Conservation (phyloP, 106 monocot genomes). For the Allium fistulosum region DNA sequence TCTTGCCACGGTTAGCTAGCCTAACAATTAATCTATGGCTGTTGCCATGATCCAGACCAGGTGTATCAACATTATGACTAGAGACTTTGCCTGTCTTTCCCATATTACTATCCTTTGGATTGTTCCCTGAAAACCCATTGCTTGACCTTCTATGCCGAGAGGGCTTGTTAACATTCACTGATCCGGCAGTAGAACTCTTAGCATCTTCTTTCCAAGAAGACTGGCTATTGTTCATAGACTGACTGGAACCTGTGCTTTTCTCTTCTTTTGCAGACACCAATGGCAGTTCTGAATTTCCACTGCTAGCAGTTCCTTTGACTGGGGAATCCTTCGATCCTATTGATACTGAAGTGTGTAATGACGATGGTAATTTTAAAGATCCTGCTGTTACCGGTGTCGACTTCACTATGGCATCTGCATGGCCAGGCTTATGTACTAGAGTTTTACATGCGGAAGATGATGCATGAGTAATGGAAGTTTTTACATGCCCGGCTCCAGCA, state of each 20-base stretch:
- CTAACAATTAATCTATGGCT: slow-evolving; percentile 76
- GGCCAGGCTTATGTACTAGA: slow-evolving; percentile 28
- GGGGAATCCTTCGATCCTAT: slow-evolving; percentile 30
- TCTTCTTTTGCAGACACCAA: slow-evolving; percentile 51
- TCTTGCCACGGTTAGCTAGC: slow-evolving; percentile 55
- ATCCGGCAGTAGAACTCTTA: slow-evolving; percentile 59
- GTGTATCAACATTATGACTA: slow-evolving; percentile 32
- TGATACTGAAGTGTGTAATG: slow-evolving; percentile 9
- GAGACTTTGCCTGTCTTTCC: slow-evolving; percentile 44
- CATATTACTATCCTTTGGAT: slow-evolving; percentile 37
- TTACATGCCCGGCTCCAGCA: slow-evolving; percentile 22
- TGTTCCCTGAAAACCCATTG: slow-evolving; percentile 45
- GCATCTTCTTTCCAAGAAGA: slow-evolving; percentile 79
- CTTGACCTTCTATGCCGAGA: slow-evolving; percentile 57
- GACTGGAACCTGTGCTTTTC: slow-evolving; percentile 80
- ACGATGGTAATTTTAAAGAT: slow-evolving; percentile 26
- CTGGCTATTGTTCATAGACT: slow-evolving; percentile 80
- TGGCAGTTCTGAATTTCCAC: slow-evolving; percentile 35
- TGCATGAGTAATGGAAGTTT: slow-evolving; percentile 33
- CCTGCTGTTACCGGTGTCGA: slow-evolving; percentile 16
- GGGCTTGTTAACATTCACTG: slow-evolving; percentile 40
- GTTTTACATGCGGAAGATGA: slow-evolving; percentile 22
- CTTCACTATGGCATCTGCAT: slow-evolving; percentile 30
- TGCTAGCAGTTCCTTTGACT: slow-evolving; percentile 30
- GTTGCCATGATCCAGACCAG: slow-evolving; percentile 43